A percentile compares a stretch with the other conserved stretches of the same genome.
Evolutionary conservation across 2,329 filamentous ascomycete species (phyloP).

Genomic region (Fusarium abutilonis): DNA sequence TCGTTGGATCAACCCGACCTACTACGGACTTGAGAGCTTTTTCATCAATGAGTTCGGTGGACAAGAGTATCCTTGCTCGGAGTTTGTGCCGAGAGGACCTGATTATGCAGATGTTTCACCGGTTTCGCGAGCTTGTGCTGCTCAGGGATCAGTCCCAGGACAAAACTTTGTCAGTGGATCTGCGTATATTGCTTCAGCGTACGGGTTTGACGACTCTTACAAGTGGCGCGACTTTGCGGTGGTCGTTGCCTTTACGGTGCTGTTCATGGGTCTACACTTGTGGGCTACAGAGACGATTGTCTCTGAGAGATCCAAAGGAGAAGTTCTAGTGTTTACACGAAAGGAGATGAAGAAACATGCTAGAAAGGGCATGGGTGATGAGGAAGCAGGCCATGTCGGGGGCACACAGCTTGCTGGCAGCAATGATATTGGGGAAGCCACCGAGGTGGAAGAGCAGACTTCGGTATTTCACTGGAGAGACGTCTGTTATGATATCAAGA

Average conservation of each 20-base stretch:
- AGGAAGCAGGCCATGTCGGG: conserved; percentile 6
- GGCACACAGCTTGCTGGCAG: conserved; percentile 65
- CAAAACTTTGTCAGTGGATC: conserved; percentile 31
- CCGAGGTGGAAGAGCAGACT: conserved; percentile 37
- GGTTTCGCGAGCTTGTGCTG: conserved; percentile 17
- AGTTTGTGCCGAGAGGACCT: conserved; percentile 46
- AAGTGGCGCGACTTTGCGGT: conserved; percentile 39
- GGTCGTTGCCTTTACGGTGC: conserved; percentile 33
- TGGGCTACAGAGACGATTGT: conserved; percentile 33
- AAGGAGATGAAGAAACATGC: conserved; percentile 35
- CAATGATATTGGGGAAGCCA: conserved; percentile 50
- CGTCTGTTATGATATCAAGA: conserved; percentile 77
- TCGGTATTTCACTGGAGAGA: conserved; percentile 74
- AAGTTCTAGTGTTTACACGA: conserved; percentile 39
- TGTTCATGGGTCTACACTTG: conserved; percentile 36
- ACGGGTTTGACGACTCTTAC: conserved; percentile 30
- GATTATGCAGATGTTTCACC: conserved; percentile 20
- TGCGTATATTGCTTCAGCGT: conserved; percentile 25
- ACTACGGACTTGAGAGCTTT: conserved; percentile 71
- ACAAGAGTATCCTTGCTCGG: conserved; percentile 58
- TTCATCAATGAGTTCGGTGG: conserved; percentile 70
- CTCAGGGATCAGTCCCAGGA: conserved; percentile 25
- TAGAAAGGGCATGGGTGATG: conserved; percentile 61
- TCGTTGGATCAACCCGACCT: conserved; percentile 71
- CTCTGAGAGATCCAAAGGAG: conserved; percentile 38